A percentile compares a stretch with the other conserved stretches of the same genome.
Conservation (phyloP, 225 moss, liverwort and hornwort species). For the Asterella californica region DNA sequence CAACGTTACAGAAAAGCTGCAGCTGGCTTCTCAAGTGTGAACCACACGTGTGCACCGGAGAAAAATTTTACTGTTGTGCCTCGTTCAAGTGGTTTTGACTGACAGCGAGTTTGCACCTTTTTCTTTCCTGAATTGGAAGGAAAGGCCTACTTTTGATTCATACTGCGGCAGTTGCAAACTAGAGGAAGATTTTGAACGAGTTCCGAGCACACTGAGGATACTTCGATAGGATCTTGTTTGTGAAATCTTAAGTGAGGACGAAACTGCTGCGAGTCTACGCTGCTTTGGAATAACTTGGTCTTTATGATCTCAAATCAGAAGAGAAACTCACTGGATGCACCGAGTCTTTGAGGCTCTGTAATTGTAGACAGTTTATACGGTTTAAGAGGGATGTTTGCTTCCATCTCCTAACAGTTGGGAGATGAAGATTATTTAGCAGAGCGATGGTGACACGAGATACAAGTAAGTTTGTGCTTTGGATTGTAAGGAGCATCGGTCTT, state of each 20-base stretch:
- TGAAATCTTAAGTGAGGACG: not conserved
- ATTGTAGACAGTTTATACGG: not conserved
- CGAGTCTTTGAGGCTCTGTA: not conserved
- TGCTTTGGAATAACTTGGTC: not conserved
- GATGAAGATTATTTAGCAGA: not conserved
- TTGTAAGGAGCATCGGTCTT: not conserved
- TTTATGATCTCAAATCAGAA: not conserved
- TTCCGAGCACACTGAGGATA: not conserved
- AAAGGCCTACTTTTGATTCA: conserved; percentile 6
- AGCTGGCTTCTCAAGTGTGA: conserved; percentile 9
- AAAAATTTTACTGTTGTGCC: not conserved
- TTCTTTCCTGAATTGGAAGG: conserved; percentile 8
- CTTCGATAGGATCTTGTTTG: not conserved
- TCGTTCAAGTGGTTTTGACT: not conserved
- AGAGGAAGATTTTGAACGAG: not conserved
- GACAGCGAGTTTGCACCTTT: not conserved
- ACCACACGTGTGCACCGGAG: not conserved
- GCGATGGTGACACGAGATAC: not conserved
- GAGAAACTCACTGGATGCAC: not conserved
- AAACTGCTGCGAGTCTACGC: not conserved
- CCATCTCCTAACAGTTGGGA: not conserved
- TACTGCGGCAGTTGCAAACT: not conserved
- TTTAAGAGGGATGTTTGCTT: not conserved
- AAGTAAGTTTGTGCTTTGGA: not conserved
- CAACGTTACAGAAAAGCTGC: conserved; percentile 1